Evolutionary conservation across 2,329 filamentous ascomycete genomes (phyloP), one percentile per base, ranked within the genome.

Genomic region (Penicillium sp.): DNA sequence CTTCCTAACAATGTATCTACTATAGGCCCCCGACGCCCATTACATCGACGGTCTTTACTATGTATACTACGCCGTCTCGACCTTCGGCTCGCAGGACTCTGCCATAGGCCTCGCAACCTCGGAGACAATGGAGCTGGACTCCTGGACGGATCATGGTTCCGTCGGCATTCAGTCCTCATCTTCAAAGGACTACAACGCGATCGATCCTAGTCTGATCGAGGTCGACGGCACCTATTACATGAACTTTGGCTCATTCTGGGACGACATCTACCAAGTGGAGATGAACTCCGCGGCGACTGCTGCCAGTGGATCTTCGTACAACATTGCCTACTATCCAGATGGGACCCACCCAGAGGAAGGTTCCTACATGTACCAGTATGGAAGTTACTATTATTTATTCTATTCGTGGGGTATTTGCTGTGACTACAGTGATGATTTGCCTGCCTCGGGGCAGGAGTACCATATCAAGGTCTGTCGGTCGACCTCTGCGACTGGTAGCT

Each of bases 231-330:
- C 57, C 2, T 81, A 81, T 62, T 79, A 80, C 56, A 73, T 87
- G 68, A 84, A 79, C 58, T 91, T 89, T 61, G 88, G 88, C 25
- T 88, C 85, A 13, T 91, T 89, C 79, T 91, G 87, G 86, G 71
- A 75, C 7, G 83, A 86, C 66, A 79, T 90, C 57, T 88, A 84
- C 74, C 83, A 85, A 67, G 83, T 85, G 1, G 68, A 76, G 35
- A 80, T 89, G 68, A 67, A 68, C 23, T 63, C 67, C 3, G 63
- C 62, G 1, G 75, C 75, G 5, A 67, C 68, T 2, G 71, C 67
- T 37, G 62, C 67, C 3, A 64, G 69, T 1, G 67, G 68, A 1
- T 66, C 71, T 11, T 71, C 80, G 0, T 73, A 78, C 56, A 80
- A 86, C 51, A 72, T 88, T 50, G 80, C 82, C 2, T 87, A 81